Evolutionary conservation across 2,329 filamentous ascomycete genomes (phyloP).

Genomic region (Raffaelea albimanens): DNA sequence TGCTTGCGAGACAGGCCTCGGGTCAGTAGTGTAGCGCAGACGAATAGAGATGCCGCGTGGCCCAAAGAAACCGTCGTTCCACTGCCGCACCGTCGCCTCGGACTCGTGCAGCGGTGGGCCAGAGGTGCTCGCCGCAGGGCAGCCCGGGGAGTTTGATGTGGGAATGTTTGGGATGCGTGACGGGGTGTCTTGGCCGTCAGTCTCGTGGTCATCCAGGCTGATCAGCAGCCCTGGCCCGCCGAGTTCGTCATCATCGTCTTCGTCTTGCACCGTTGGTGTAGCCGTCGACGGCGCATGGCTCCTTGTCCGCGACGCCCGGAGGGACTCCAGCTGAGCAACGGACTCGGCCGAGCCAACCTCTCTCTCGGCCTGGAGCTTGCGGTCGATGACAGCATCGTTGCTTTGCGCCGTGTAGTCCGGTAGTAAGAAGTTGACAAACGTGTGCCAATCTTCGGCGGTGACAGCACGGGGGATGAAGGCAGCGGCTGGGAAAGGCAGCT

Average conservation of each 20-base stretch:
- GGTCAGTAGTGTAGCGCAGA: slow-evolving; percentile 15
- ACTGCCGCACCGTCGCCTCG: slow-evolving; percentile 33
- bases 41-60: slow-evolving; percentile 37
- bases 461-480: slow-evolving; percentile 33
- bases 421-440: slow-evolving; percentile 47
- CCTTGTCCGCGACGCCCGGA: not conserved
- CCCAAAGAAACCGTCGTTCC: slow-evolving; percentile 48
- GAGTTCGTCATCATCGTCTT: not conserved
- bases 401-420: slow-evolving; percentile 33
- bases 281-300: not conserved
- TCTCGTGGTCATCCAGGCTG: too few species aligned
- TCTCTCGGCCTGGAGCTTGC: slow-evolving; percentile 36
- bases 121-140: not conserved
- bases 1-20: slow-evolving; percentile 10
- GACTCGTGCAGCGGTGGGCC: too few species aligned
- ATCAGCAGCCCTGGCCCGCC: not conserved
- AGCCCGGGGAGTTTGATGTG: not conserved
- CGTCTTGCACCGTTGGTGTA: not conserved
- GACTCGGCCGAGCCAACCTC: slow-evolving; percentile 12
- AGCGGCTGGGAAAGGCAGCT: slow-evolving; percentile 31
- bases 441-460: slow-evolving; percentile 45
- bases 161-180: too few species aligned
- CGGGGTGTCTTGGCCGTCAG: too few species aligned
- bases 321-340: not conserved
- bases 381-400: slow-evolving; percentile 38